Base-by-base conservation (phyloP, 2,329 filamentous ascomycete genomes). In the Neoscytalidium dimidiatum region DNA sequence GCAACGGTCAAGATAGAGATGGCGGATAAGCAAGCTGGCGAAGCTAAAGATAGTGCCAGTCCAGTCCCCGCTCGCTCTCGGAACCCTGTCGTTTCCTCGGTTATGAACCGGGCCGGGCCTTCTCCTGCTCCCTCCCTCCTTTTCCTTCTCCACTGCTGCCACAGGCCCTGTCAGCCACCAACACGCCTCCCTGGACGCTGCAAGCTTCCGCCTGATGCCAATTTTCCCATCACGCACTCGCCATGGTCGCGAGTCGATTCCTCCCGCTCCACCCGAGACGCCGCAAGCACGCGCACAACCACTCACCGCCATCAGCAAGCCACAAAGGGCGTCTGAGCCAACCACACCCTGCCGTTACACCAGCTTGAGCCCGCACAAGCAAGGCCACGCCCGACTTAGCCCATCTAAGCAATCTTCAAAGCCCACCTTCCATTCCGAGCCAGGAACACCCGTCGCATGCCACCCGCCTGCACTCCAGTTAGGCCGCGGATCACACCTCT, bases 171-270 rank as follows among this genome's bases (percentile, higher is more conserved):
- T 6, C 14, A 19, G 53, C 53, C 53, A 58, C 53, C 53, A 58
- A 58, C 53, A 44, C 33, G 7, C n/a, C 46, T 29, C 19, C 31
- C 31, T 11, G 31, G 38, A n/a, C n/a, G n/a, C n/a, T n/a, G 9
- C 38, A 11, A 41, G 38, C 53, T 44, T 35, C 53, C 38, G 35
- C 53, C 53, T 44, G 53, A 58, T 43, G 53, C 53, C 53, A 35
- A 35, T 58, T 44, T 38, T 28, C 29, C 28, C 51, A 56, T 13
- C 23, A 43, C 52, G 14, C 52, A n/a, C 56, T 44, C 49, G 6
- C 41, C 38, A 33, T 28, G 31, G 19, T 17, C 17, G 11, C 38
- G 33, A 35, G 26, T 44, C 56, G 38, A 23, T 46, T 23, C 33
- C n/a, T 31, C 26, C 38, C 38, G 38, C 28, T 3, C 11, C 11